Evolutionary conservation across 176 grass and related monocot species (phyloP).

Genomic region (Oryza meyeriana): DNA sequence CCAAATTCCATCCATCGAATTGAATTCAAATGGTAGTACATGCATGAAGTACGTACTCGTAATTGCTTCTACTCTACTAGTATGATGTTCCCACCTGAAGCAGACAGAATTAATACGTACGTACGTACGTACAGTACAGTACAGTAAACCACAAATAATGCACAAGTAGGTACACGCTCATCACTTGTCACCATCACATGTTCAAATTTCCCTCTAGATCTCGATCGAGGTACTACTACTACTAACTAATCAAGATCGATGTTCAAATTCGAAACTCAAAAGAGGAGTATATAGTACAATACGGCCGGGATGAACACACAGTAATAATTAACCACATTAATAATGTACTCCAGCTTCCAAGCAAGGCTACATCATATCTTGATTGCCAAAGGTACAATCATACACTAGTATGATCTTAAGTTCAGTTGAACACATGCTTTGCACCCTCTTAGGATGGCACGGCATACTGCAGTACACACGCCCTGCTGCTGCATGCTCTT

Average conservation of each 20-base stretch:
- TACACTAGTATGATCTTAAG: background rate
- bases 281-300: background rate
- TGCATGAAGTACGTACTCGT: background rate
- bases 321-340: background rate
- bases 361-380: background rate
- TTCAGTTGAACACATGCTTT: background rate
- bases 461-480: too few relatives aligned
- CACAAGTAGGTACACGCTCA: background rate
- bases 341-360: background rate
- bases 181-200: background rate
- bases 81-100: background rate
- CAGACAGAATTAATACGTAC: background rate
- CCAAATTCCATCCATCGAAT: background rate
- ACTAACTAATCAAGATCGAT: background rate
- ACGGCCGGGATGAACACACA: background rate
- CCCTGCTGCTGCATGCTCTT: too few relatives aligned
- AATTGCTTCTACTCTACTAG: background rate
- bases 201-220: background rate
- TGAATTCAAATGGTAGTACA: background rate
- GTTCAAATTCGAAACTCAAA: background rate
- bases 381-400: conserved; percentile 14
- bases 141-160: background rate
- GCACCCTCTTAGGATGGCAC: background rate
- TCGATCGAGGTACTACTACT: background rate
- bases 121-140: background rate